Evolutionary conservation across 2,329 filamentous ascomycete species (phyloP).

Genomic region (Hymenoscyphus repandus): DNA sequence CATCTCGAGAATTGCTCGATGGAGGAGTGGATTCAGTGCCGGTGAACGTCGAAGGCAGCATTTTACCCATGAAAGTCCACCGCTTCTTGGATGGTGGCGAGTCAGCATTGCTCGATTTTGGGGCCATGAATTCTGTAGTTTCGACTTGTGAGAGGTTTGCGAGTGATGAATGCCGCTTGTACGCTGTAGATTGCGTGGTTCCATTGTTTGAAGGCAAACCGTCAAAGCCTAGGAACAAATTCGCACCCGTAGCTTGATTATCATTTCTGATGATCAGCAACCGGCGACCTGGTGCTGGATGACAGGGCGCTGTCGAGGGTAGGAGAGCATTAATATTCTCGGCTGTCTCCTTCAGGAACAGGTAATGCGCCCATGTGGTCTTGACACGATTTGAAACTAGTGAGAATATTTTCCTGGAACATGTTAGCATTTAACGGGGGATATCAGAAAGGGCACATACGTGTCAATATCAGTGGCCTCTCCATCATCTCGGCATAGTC

Average conservation of each 20-base stretch:
- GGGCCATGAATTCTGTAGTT: slow-evolving; percentile 8
- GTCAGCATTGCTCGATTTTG: slow-evolving; percentile 17
- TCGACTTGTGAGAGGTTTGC: slow-evolving; percentile 15
- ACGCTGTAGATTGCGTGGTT: slow-evolving; percentile 15
- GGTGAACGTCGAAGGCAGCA: slow-evolving; percentile 45
- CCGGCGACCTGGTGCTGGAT: slow-evolving; percentile 62
- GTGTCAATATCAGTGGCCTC: slow-evolving; percentile 47
- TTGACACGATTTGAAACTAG: slow-evolving; percentile 52
- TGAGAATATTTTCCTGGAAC: slow-evolving; percentile 49
- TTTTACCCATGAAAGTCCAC: slow-evolving; percentile 60
- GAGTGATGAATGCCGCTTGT: slow-evolving; percentile 26
- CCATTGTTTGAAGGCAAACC: slow-evolving; percentile 32
- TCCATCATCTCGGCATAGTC: slow-evolving; percentile 57
- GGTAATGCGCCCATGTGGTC: slow-evolving; percentile 58
- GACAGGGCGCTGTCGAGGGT: slow-evolving; percentile 60
- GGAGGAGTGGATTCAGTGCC: slow-evolving; percentile 8
- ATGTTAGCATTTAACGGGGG: slow-evolving; percentile 21
- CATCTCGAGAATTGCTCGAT: slow-evolving; percentile 1
- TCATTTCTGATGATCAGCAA: slow-evolving; percentile 68
- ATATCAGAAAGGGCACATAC: slow-evolving; percentile 37
- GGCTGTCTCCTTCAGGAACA: slow-evolving; percentile 53
- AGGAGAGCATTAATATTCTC: slow-evolving; percentile 42
- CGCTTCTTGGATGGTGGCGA: slow-evolving; percentile 43
- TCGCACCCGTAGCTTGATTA: slow-evolving; percentile 32
- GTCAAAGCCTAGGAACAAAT: slow-evolving; percentile 57